These are phyloP conservation scores for Candida stauntonica DNA, from an alignment of 805 yeast species.

Conservation along the genomic window DNA sequence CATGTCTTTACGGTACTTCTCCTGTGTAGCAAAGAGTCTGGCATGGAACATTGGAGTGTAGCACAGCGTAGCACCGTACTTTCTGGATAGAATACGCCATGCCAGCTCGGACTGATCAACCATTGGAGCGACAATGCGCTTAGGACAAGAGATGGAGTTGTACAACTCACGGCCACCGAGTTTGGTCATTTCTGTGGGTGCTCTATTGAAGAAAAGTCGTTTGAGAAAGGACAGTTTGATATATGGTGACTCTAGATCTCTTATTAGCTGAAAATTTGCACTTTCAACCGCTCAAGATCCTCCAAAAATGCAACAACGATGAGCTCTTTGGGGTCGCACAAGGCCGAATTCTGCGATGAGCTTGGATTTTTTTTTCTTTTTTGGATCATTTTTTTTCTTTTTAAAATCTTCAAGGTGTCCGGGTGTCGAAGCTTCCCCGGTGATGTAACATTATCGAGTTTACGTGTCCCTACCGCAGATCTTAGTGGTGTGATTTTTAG, in stretches of 20 bases:
- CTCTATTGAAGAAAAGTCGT: background rate
- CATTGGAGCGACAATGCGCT: constrained; percentile 94
- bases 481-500: background rate
- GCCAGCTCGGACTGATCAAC: constrained; percentile 96
- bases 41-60: constrained; percentile 98
- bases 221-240: background rate
- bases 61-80: constrained; percentile 89
- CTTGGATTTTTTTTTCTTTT: too few species aligned
- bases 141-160: constrained; percentile 68
- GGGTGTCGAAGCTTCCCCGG: too few species aligned
- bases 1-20: constrained; percentile 73
- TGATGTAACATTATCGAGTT: too few species aligned
- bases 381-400: too few species aligned
- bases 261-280: too few species aligned
- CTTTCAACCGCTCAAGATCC: too few species aligned
- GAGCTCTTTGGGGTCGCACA: too few species aligned
- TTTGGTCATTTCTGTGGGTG: constrained; percentile 18
- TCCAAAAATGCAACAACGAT: too few species aligned
- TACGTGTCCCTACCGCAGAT: background rate
- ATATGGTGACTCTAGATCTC: too few species aligned
- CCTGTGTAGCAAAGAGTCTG: constrained; percentile 76
- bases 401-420: too few species aligned
- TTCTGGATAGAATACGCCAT: constrained; percentile 84
- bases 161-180: constrained; percentile 63
- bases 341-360: too few species aligned